Conservation (phyloP, 192 early-diverging fungal genomes). For the Entomortierella chlamydospora region DNA sequence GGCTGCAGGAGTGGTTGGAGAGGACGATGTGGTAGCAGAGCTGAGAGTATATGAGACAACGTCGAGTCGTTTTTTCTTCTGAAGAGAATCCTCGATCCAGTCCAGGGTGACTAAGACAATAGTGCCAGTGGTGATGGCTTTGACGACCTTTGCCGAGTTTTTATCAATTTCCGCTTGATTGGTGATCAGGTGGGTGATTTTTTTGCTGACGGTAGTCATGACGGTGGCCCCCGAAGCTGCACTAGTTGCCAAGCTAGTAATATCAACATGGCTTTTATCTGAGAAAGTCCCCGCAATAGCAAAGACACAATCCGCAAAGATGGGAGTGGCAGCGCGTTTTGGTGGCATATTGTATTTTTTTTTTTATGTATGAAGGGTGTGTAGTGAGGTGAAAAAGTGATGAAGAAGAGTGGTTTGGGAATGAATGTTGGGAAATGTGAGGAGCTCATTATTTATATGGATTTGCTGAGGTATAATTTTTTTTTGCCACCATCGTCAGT, state of each 20-base stretch:
- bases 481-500: too few species aligned
- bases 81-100: slow-evolving; percentile 49
- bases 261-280: slow-evolving; percentile 12
- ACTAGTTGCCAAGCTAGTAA: neutral
- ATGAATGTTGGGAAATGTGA: too few species aligned
- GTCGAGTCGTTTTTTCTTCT: slow-evolving; percentile 19
- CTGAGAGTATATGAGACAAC: slow-evolving; percentile 24
- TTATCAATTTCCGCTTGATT: slow-evolving; percentile 38
- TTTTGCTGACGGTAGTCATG: slow-evolving; percentile 26
- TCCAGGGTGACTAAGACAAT: slow-evolving; percentile 40
- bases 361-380: neutral
- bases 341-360: slow-evolving; percentile 28
- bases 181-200: slow-evolving; percentile 54
- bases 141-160: slow-evolving; percentile 25
- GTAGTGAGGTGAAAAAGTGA: neutral
- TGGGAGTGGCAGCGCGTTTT: slow-evolving; percentile 31
- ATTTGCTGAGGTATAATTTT: too few species aligned
- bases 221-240: slow-evolving; percentile 13
- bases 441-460: too few species aligned
- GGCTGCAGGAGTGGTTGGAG: neutral
- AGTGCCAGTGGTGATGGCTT: slow-evolving; percentile 16
- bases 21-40: neutral
- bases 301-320: slow-evolving; percentile 24
- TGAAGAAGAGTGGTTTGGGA: neutral
- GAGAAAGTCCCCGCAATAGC: slow-evolving; percentile 17